Base-by-base conservation (phyloP, 2,329 filamentous ascomycete genomes). In the Beauveria brongniartii region DNA sequence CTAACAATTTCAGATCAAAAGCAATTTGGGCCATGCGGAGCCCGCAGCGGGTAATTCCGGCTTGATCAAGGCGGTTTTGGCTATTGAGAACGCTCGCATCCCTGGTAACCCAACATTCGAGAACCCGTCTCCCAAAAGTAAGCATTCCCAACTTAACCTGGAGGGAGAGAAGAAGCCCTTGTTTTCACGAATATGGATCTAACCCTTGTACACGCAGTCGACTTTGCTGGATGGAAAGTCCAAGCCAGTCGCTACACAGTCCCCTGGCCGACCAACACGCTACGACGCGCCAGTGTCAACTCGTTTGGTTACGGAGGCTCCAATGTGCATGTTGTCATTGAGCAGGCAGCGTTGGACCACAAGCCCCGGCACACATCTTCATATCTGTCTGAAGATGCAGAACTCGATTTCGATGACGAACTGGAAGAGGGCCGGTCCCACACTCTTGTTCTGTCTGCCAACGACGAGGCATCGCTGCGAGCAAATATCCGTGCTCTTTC, bases 261-360 rank as follows among this genome's bases (percentile, higher is more conserved):
- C 1, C 59, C 67, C 3, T 77, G 74, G 73, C 74, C 74, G 0
- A 51, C 65, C 2, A 43, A 14, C 18, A 24, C 44, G 10, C 50
- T 58, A 1, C 58, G 65, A 51, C 62, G 66, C 9, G 66, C 67
- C 24, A 72, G 72, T 59, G 69, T 78, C 54, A 77, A 76, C 63
- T 75, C 72, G 6, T 78, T 78, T 62, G 76, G 77, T 1, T 78
- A 73, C 41, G 76, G 77, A 10, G 77, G 77, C 12, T 70, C 73
- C 30, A 79, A 78, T 62, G 73, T 73, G 0, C 77, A 79, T 64
- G 68, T 69, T 5, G 72, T 78, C 20, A 59, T 79, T 43, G 69
- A 71, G 26, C 46, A 59, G 22, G 30, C 46, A 9, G 22, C 47
- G 5, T 9, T 16, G 7, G 34, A 44, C 9, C 26, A 28, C 37